These are phyloP conservation scores for Diddensiella santjacobensis DNA, from an alignment of 805 yeast species.

Conservation along the genomic window DNA sequence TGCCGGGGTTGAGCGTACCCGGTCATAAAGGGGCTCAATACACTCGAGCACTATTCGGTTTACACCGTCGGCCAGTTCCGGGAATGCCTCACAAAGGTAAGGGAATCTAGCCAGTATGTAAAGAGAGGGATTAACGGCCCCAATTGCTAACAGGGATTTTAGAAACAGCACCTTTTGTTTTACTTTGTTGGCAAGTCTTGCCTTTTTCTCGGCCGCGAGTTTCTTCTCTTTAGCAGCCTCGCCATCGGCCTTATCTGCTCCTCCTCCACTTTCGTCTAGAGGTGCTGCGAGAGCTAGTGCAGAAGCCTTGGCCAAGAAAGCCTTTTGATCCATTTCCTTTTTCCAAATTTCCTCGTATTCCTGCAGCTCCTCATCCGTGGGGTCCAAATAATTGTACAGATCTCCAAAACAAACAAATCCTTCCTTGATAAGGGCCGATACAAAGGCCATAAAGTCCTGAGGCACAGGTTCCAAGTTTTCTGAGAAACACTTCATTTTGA, in stretches of 20 bases:
- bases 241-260: constrained; percentile 23
- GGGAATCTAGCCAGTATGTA: constrained; percentile 60
- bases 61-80: constrained; percentile 45
- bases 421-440: constrained; percentile 58
- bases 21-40: constrained; percentile 4
- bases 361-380: constrained; percentile 47
- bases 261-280: constrained; percentile 61
- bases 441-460: constrained; percentile 43
- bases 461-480: constrained; percentile 32
- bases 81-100: constrained; percentile 51
- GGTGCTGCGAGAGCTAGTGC: constrained; percentile 90
- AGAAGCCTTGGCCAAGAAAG: constrained; percentile 60
- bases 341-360: constrained; percentile 44
- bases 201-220: neutral
- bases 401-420: constrained; percentile 63
- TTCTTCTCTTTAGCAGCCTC: neutral
- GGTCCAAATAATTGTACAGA: constrained; percentile 54
- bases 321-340: constrained; percentile 49
- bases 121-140: constrained; percentile 60
- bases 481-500: constrained; percentile 37
- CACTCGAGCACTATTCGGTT: constrained; percentile 36
- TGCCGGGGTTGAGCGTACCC: constrained; percentile 5
- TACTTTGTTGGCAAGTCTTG: neutral
- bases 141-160: constrained; percentile 51
- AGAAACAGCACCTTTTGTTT: constrained; percentile 45